Base-by-base conservation (phyloP, 2,329 filamentous ascomycete species). In the Onygenales sp. region DNA sequence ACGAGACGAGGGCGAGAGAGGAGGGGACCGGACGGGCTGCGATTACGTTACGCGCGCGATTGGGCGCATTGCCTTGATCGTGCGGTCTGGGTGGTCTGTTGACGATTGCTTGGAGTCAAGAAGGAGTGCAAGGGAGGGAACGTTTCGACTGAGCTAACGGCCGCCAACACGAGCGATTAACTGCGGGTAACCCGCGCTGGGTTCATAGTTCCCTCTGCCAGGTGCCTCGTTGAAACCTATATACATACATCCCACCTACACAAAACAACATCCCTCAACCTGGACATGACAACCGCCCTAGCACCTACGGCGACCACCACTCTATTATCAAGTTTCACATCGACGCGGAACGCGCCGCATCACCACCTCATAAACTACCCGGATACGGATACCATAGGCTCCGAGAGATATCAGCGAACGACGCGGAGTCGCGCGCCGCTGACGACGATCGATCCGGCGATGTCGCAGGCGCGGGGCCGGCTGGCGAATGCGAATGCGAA, bases 231-330 rank as follows among this genome's bases (percentile, higher is more conserved):
- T 5, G 21, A 27, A 27, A 27, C 3, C 3, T 27, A 27, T 27
- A 32, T 36, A 49, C 8, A 32, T n/a, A 40, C 7, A 14, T 14
- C 40, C 36, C 10, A 5, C 42, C 42, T 27, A 13, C n/a, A 14
- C 3, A 10, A 31, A 48, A 47, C 17, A n/a, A 17, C 17, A 17
- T 31, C 13, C 13, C n/a, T 49, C 40, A n/a, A 49, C 37, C 51
- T 54, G 55, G 57, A 57, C 52, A 58, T 58, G 57, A 58, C 55
- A 53, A 46, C 57, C 52, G 42, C 53, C 17, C 39, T 58, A 11
- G 34, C 49, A 37, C 17, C 57, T 33, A 45, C 54, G 6, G 31
- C 52, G 39, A 50, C 54, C 14, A 56, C 47, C 36, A 56, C 54
- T 45, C 21, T 27, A 27, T 27, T 27, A 4, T 27, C 21, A 27